Evolutionary conservation across 2,329 filamentous ascomycete species (phyloP).

Genomic region (Salinomyces thailandicus): DNA sequence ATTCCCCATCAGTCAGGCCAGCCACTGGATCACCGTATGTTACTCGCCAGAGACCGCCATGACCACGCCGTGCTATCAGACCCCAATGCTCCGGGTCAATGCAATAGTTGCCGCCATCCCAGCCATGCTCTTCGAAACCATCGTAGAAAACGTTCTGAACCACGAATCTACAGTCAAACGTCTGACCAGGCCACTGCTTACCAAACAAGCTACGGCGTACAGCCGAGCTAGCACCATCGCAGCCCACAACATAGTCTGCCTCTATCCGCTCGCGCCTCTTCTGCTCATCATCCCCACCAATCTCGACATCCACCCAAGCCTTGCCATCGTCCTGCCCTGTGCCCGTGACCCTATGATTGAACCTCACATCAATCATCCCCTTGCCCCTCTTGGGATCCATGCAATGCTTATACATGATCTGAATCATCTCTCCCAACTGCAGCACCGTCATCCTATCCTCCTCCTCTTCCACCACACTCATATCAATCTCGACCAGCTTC

Average conservation of each 20-base stretch:
- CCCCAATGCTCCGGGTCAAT: conserved; percentile 28
- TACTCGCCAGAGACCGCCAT: conserved; percentile 31
- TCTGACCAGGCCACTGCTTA: conserved; percentile 17
- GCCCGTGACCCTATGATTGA: conserved; percentile 16
- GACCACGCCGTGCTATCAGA: conserved; percentile 14
- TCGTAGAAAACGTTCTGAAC: conserved; percentile 20
- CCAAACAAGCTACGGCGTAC: conserved; percentile 18
- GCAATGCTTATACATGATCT: conserved; percentile 17
- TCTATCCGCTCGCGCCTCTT: conserved; percentile 11
- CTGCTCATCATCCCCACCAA: conserved; percentile 18
- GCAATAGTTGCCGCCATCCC: conserved; percentile 33
- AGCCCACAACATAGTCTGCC: conserved; percentile 22
- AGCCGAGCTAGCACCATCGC: conserved; percentile 19
- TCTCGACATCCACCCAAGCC: conserved; percentile 19
- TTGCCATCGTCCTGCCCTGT: conserved; percentile 20
- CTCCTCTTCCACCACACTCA: conserved; percentile 16
- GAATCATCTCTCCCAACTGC: conserved; percentile 18
- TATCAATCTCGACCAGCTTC: conserved; percentile 19
- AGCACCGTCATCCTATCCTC: conserved; percentile 20
- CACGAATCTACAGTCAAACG: conserved; percentile 13
- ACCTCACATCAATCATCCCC: conserved; percentile 17
- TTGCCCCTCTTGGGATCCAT: conserved; percentile 11
- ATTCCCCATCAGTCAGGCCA: conserved; percentile 19
- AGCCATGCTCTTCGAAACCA: conserved; percentile 28
- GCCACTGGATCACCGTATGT: conserved; percentile 29